A percentile compares a stretch with the other conserved stretches of the same genome.
phyloP scores from a whole-genome alignment of 768 basidiomycete species.

The Kwoniella mangroviensis region DNA sequence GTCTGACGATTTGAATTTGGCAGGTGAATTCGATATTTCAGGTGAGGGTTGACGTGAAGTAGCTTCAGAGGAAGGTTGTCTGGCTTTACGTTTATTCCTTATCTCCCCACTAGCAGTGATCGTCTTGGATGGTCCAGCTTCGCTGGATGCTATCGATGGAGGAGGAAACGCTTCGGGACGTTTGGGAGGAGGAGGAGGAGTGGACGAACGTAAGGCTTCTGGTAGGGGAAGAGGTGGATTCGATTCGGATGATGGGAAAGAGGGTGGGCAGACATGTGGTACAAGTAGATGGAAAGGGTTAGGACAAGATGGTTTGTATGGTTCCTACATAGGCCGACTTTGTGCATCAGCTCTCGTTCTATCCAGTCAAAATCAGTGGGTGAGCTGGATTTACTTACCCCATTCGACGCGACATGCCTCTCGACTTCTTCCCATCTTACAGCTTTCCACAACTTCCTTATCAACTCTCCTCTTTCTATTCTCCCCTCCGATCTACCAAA shows the following conservation, averaged over 20 bases:
- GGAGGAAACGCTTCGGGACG: constrained; percentile 42
- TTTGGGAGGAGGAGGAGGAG: constrained; percentile 38
- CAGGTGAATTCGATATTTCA: constrained; percentile 21
- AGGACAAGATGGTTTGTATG: constrained; percentile 43
- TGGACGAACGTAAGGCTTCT: constrained; percentile 20
- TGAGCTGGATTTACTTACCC: constrained; percentile 29
- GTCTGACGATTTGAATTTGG: constrained; percentile 16
- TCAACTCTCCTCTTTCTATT: constrained; percentile 51
- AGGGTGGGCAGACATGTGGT: constrained; percentile 43
- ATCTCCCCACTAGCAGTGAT: constrained; percentile 5
- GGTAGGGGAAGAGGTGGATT: constrained; percentile 40
- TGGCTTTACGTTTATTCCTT: constrained; percentile 30
- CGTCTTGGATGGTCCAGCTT: constrained; percentile 31
- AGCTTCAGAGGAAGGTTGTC: constrained; percentile 15
- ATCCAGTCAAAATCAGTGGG: not conserved
- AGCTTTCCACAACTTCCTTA: constrained; percentile 52
- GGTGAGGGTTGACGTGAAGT: constrained; percentile 23
- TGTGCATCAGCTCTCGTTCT: constrained; percentile 20
- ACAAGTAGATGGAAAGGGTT: constrained; percentile 52
- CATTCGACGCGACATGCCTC: constrained; percentile 45
- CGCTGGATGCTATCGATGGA: constrained; percentile 15
- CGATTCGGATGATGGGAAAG: constrained; percentile 36
- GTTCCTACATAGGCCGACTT: constrained; percentile 23
- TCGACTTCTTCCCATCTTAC: constrained; percentile 53
- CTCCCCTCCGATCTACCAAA: constrained; percentile 39